Evolutionary conservation across 495 filamentous ascomycete species (phyloP).

Genomic region (Aspergillus incahuasiensis): DNA sequence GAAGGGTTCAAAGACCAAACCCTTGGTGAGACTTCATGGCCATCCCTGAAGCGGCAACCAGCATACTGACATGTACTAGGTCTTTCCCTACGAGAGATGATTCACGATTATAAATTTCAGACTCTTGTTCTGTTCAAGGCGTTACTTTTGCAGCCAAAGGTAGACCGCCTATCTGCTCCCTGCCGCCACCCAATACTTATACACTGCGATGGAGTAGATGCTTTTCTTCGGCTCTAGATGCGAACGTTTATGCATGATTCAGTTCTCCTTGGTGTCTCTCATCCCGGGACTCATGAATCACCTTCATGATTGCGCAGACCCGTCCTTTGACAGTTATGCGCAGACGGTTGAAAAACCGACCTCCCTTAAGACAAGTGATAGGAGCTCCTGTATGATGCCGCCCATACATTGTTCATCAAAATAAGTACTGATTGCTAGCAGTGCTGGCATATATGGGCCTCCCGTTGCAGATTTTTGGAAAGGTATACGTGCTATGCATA

Average conservation of each 20-base stretch:
- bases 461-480: slow-evolving; percentile 92
- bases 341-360: slow-evolving; percentile 70
- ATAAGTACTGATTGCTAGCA: slow-evolving; percentile 28
- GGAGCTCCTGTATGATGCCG: slow-evolving; percentile 60
- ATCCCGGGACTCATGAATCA: slow-evolving; percentile 85
- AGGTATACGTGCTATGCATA: slow-evolving; percentile 45
- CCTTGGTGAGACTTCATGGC: slow-evolving; percentile 53
- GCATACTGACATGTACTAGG: slow-evolving; percentile 31
- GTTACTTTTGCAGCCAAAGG: slow-evolving; percentile 90
- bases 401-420: neutral
- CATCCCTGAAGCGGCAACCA: neutral
- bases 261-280: slow-evolving; percentile 91
- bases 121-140: slow-evolving; percentile 92
- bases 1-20: slow-evolving; percentile 80
- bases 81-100: slow-evolving; percentile 83
- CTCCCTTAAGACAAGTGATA: slow-evolving; percentile 85
- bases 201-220: slow-evolving; percentile 57
- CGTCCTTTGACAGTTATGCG: slow-evolving; percentile 79
- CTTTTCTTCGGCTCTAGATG: slow-evolving; percentile 96
- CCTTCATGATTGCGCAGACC: slow-evolving; percentile 88
- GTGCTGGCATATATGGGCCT: slow-evolving; percentile 91
- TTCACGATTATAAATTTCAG: slow-evolving; percentile 90
- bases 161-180: slow-evolving; percentile 23
- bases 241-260: slow-evolving; percentile 94
- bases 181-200: neutral